Evolutionary conservation across 148 eudicot species (phyloP), one percentile per base, ranked within the genome.

Genomic region (Agrostemma githago): DNA sequence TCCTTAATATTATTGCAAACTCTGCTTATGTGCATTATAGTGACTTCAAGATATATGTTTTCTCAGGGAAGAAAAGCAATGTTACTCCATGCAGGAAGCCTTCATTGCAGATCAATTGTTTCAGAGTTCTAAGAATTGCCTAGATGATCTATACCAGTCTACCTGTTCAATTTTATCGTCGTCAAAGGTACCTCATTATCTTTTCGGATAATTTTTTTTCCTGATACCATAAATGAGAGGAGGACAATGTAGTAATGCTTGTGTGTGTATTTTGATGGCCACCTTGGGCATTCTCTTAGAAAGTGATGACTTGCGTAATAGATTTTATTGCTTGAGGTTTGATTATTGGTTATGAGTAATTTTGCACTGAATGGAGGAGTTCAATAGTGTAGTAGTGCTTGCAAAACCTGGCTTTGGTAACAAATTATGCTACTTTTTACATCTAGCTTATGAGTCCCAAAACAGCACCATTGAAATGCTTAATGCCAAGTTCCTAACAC

Each of bases 71-170:
- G 79, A 79, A 74, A 83, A 80, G 64, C 77, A 81, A 74, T 83
- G 79, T 80, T 95, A 88, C 76, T 75, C 92, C 60, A 79, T 95
- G 89, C 97, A 86, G 74, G 93, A 95, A 83, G 80, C 84, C 40
- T 84, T 80, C 74, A 78, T 92, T 80, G 93, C 88, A n/a, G 94
- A 95, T 54, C 89, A 87, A 79, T 83, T 95, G 82, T 92, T 95
- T 82, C 98, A 88, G 82, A 87, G 79, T 79, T 83, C 97, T 68
- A 92, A 90, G 64, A 80, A 83, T 85, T 82, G 88, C 77, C 72
- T 87, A 44, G 90, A 88, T 79, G 88, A 88, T 86, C 90, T 92
- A 82, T 86, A 89, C 73, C 89, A 84, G 85, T 88, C 93, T 53
- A 81, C 97, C 64, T 83, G 87, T 78, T 81, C 93, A 68, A 77